Evolutionary conservation across 2,329 filamentous ascomycete genomes (phyloP).

Genomic region (Ophiocordyceps camponoti-rufipedis): DNA sequence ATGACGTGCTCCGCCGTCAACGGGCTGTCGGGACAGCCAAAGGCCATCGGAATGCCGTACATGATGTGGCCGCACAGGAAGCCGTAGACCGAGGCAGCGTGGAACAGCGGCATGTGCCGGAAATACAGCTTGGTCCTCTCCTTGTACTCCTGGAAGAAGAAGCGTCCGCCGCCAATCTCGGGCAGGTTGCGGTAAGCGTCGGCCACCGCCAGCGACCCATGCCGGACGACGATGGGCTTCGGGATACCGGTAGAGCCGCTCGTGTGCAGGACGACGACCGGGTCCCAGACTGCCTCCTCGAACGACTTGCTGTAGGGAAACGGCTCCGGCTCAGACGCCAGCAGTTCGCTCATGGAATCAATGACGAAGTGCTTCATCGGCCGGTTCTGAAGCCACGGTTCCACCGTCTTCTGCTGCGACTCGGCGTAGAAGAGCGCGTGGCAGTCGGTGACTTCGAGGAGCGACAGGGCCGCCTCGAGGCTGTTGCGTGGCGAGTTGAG

Average conservation of each 20-base stretch:
- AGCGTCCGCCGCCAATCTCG: background rate
- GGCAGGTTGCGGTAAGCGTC: conserved; percentile 14
- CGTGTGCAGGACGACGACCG: conserved; percentile 4
- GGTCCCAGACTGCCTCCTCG: conserved; percentile 3
- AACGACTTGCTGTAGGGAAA: conserved; percentile 3
- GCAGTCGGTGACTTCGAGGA: conserved; percentile 25
- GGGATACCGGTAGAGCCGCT: conserved; percentile 4
- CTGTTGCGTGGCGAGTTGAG: conserved; percentile 5
- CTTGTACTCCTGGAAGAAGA: background rate
- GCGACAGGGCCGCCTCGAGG: conserved; percentile 7
- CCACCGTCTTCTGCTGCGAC: conserved; percentile 2
- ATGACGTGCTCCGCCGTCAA: conserved; percentile 15
- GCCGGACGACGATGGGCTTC: conserved; percentile 18
- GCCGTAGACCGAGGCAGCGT: conserved; percentile 15
- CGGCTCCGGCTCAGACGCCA: conserved; percentile 12
- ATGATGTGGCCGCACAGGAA: conserved; percentile 9
- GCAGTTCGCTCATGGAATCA: conserved; percentile 14
- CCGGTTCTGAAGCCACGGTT: conserved; percentile 3
- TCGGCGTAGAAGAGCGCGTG: conserved; percentile 14
- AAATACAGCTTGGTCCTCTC: conserved; percentile 3
- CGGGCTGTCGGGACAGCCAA: conserved; percentile 14
- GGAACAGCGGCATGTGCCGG: conserved; percentile 18
- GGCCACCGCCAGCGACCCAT: conserved; percentile 17
- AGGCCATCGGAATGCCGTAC: conserved; percentile 8
- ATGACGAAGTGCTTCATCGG: conserved; percentile 19